Evolutionary conservation across 441 rosid genomes (phyloP).

Genomic region (Populus hybrid): DNA sequence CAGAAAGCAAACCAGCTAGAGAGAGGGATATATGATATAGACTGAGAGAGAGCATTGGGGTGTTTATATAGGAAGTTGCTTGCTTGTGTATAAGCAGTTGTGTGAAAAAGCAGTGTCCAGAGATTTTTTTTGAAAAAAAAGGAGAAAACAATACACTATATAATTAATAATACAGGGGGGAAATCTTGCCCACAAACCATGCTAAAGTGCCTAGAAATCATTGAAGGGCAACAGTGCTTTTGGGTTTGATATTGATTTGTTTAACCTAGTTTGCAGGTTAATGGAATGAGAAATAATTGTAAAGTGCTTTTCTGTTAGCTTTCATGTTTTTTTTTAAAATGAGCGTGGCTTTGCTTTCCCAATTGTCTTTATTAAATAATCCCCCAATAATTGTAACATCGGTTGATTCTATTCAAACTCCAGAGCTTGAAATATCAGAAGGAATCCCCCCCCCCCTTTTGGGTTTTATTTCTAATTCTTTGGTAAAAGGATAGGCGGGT

Average conservation of each 20-base stretch:
- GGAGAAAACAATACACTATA: not conserved
- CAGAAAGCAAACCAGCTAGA: slow-evolving; percentile 20
- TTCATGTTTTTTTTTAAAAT: slow-evolving; percentile 31
- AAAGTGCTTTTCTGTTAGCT: slow-evolving; percentile 41
- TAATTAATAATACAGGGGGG: too few relatives aligned
- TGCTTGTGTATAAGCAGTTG: slow-evolving; percentile 11
- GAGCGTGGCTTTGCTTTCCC: slow-evolving; percentile 36
- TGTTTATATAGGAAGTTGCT: slow-evolving; percentile 5
- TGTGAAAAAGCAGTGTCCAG: slow-evolving; percentile 3
- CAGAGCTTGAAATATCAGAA: slow-evolving; percentile 3
- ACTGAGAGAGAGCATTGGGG: not conserved
- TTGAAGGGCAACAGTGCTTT: slow-evolving; percentile 20
- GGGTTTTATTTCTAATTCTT: not conserved
- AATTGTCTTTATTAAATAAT: slow-evolving; percentile 12
- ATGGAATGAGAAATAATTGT: slow-evolving; percentile 18
- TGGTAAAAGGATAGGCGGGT: too few relatives aligned
- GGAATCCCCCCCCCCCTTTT: not conserved
- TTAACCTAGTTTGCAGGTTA: slow-evolving; percentile 12
- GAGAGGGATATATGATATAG: not conserved
- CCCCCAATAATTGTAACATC: slow-evolving; percentile 18
- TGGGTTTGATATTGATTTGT: slow-evolving; percentile 9
- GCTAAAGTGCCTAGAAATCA: slow-evolving; percentile 23
- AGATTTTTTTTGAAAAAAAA: not conserved
- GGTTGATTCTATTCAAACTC: slow-evolving; percentile 14
- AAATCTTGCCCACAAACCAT: slow-evolving; percentile 18